Evolutionary conservation across 2,329 filamentous ascomycete species (phyloP).

Genomic region (Apiospora sp.): DNA sequence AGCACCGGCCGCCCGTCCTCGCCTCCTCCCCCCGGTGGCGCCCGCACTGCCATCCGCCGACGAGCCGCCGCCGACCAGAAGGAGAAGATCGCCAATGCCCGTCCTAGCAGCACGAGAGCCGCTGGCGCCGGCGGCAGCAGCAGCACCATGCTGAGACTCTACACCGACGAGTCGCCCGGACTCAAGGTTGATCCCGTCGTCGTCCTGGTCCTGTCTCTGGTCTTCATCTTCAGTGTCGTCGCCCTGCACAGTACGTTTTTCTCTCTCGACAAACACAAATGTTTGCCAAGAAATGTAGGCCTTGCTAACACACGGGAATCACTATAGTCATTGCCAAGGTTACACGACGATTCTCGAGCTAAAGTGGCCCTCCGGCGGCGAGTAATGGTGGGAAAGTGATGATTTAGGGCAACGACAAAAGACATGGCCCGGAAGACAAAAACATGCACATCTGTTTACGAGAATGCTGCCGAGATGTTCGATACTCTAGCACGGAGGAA

Average conservation of each 20-base stretch:
- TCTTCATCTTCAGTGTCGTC: slow-evolving; percentile 99
- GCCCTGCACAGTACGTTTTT: slow-evolving; percentile 86
- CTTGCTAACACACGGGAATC: slow-evolving; percentile 31
- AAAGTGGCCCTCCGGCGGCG: slow-evolving; percentile 39
- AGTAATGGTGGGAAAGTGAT: slow-evolving; percentile 10
- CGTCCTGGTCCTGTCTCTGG: slow-evolving; percentile 92
- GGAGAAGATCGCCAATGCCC: slow-evolving; percentile 93
- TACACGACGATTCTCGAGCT: slow-evolving; percentile 83
- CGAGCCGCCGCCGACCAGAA: slow-evolving; percentile 97
- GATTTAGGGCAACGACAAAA: background rate
- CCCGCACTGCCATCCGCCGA: slow-evolving; percentile 93
- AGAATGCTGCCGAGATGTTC: slow-evolving; percentile 2
- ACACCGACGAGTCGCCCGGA: slow-evolving; percentile 97
- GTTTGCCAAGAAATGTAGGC: background rate
- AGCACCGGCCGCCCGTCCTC: slow-evolving; percentile 82
- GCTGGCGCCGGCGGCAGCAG: slow-evolving; percentile 95
- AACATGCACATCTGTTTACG: slow-evolving; percentile 6
- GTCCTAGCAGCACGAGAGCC: slow-evolving; percentile 89
- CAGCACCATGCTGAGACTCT: slow-evolving; percentile 99
- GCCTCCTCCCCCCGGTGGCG: slow-evolving; percentile 88
- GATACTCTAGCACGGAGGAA: slow-evolving; percentile 10
- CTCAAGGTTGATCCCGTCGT: slow-evolving; percentile 98
- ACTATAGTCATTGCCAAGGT: slow-evolving; percentile 89
- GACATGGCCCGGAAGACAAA: background rate
- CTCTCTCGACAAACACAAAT: background rate